Conservation (phyloP, 352 stramenopile genomes). For the Pythium phragmiticola region DNA sequence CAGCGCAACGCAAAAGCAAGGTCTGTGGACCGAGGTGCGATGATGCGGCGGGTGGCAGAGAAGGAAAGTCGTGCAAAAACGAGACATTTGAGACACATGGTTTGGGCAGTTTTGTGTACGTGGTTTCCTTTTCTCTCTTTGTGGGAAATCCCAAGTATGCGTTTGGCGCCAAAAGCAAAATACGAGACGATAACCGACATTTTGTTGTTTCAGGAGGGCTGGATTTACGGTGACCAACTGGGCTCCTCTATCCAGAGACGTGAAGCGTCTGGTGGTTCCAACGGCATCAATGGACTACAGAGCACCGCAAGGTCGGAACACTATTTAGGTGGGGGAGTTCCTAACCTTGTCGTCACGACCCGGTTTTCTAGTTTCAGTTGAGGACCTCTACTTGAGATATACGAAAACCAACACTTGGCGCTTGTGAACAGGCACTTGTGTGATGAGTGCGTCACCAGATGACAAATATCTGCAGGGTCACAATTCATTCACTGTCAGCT, state of each 20-base stretch:
- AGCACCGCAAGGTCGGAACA: no score
- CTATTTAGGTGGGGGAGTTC: no score
- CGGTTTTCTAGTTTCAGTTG: no score
- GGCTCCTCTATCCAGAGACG: no score
- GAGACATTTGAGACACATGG: constrained; percentile 7
- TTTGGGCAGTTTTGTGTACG: constrained; percentile 6
- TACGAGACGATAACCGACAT: neutral
- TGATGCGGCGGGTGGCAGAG: constrained; percentile 22
- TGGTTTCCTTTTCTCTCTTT: neutral
- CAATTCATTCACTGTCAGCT: no score
- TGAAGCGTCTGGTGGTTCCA: no score
- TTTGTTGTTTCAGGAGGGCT: no score
- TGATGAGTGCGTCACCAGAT: constrained; percentile 20
- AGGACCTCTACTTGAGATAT: no score
- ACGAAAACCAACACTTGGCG: neutral
- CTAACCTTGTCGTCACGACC: no score
- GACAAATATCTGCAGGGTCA: neutral
- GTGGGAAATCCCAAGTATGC: neutral
- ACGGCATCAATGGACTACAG: no score
- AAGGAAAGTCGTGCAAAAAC: constrained; percentile 17
- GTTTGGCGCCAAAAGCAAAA: neutral
- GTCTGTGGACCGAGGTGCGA: constrained; percentile 13
- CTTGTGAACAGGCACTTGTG: constrained; percentile 23
- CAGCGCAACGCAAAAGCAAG: constrained; percentile 14
- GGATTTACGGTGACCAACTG: no score